Percentiles rank a stretch among this genome's conserved stretches.
phyloP scores from a whole-genome alignment of 352 stramenopile genomes.

The Phytopythium mirpurense region DNA sequence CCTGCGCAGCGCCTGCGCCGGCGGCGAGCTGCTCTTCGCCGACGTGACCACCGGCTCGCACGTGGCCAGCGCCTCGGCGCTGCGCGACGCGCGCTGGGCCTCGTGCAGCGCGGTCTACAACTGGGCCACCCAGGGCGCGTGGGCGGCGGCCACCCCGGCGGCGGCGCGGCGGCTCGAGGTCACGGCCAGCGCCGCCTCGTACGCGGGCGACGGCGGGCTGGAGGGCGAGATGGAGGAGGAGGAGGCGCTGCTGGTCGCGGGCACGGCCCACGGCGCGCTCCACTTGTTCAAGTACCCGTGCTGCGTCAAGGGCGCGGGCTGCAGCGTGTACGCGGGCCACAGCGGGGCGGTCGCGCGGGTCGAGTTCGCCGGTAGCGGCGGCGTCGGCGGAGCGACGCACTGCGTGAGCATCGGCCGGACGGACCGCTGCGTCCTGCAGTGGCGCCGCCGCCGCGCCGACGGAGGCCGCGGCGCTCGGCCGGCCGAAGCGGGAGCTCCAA shows the following conservation, averaged over 20 bases:
- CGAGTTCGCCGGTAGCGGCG: slow-evolving; percentile 31
- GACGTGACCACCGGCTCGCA: slow-evolving; percentile 76
- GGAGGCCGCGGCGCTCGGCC: slow-evolving; percentile 5
- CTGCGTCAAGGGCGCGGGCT: slow-evolving; percentile 50
- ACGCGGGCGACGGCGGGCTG: neutral
- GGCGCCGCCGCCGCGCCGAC: slow-evolving; percentile 38
- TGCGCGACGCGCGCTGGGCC: slow-evolving; percentile 67
- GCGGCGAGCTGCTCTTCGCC: slow-evolving; percentile 84
- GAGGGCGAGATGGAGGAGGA: neutral
- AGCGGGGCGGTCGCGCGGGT: slow-evolving; percentile 43
- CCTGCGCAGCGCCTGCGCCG: slow-evolving; percentile 75
- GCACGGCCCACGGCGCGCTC: slow-evolving; percentile 47
- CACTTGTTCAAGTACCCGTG: slow-evolving; percentile 56
- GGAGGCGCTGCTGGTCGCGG: slow-evolving; percentile 34
- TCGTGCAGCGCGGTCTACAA: slow-evolving; percentile 72
- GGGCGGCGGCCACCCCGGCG: slow-evolving; percentile 11
- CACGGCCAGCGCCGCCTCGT: slow-evolving; percentile 28
- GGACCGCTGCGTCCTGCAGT: slow-evolving; percentile 70
- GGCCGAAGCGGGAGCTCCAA: neutral
- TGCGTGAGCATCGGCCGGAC: slow-evolving; percentile 52
- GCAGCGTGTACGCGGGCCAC: slow-evolving; percentile 53
- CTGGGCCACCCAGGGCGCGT: slow-evolving; percentile 71
- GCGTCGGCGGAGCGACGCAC: slow-evolving; percentile 18
- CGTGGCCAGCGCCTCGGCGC: slow-evolving; percentile 62
- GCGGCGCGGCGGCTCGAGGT: slow-evolving; percentile 16